Evolutionary conservation across 352 stramenopile species (phyloP).

Genomic region (Blastocystis sp.): DNA sequence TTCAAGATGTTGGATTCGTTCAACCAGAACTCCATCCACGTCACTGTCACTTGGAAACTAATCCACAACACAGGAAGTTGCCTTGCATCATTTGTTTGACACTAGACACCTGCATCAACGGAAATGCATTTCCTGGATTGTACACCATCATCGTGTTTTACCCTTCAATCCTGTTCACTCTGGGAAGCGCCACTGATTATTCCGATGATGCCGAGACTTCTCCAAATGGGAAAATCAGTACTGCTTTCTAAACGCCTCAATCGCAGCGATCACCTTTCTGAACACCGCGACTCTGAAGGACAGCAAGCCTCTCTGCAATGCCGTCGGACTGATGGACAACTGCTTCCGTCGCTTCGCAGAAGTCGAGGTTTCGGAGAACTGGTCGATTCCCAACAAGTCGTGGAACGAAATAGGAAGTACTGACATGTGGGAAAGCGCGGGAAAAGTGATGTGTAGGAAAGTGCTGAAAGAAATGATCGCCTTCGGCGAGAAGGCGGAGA

Average conservation of each 20-base stretch:
- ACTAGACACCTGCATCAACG: slow-evolving; percentile 6
- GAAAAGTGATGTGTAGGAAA: not conserved
- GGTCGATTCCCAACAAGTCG: slow-evolving; percentile 1
- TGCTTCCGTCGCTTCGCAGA: slow-evolving; percentile 47
- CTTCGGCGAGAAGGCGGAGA: slow-evolving; percentile 27
- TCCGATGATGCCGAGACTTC: not conserved
- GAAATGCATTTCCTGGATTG: slow-evolving; percentile 19
- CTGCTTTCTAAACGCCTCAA: not conserved
- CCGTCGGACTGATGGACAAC: slow-evolving; percentile 30
- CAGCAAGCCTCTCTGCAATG: slow-evolving; percentile 3
- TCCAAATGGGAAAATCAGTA: slow-evolving; percentile 25
- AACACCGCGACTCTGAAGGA: slow-evolving; percentile 9
- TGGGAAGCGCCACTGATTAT: slow-evolving; percentile 22
- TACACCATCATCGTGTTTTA: slow-evolving; percentile 20
- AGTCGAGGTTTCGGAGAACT: slow-evolving; percentile 10
- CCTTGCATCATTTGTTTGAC: not conserved
- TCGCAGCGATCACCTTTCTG: slow-evolving; percentile 12
- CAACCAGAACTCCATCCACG: slow-evolving; percentile 51
- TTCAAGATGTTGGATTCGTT: slow-evolving; percentile 56
- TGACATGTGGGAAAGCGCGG: not conserved
- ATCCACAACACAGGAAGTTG: slow-evolving; percentile 5
- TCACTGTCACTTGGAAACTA: slow-evolving; percentile 33
- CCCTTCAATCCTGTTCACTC: slow-evolving; percentile 36
- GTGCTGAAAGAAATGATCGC: slow-evolving; percentile 53
- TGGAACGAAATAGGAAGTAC: slow-evolving; percentile 32